A percentile compares a stretch with the other conserved stretches of the same genome.
These are phyloP conservation scores for Erodium trifolium DNA, from an alignment of 441 rosid species.

Conservation along the genomic window DNA sequence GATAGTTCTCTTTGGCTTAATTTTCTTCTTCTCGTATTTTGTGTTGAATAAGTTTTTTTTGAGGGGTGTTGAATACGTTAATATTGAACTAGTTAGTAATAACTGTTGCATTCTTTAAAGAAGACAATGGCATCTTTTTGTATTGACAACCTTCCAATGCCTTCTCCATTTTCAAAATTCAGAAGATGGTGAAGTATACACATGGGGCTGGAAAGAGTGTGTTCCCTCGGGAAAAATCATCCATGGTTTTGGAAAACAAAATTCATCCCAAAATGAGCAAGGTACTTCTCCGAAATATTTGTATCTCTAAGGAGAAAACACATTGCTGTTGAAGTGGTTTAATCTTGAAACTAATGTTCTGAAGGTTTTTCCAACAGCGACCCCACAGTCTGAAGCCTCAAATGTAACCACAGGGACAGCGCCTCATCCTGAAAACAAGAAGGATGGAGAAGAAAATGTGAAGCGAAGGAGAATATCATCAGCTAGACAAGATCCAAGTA, in stretches of 20 bases:
- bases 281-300: constrained; percentile 32
- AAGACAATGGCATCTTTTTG: background rate
- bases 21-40: background rate
- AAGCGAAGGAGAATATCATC: constrained; percentile 65
- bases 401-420: constrained; percentile 43
- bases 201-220: constrained; percentile 99
- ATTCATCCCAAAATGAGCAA: constrained; percentile 49
- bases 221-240: constrained; percentile 73
- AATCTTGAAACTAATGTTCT: constrained; percentile 14
- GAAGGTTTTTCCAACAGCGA: constrained; percentile 32
- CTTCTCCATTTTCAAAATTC: constrained; percentile 16
- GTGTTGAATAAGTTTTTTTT: background rate
- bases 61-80: background rate
- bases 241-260: constrained; percentile 36
- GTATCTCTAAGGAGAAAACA: background rate
- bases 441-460: constrained; percentile 50
- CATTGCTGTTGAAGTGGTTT: constrained; percentile 8
- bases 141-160: background rate
- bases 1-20: background rate
- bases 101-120: background rate
- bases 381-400: constrained; percentile 46
- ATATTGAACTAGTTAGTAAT: background rate
- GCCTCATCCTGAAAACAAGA: constrained; percentile 36
- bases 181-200: constrained; percentile 71
- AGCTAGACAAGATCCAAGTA: constrained; percentile 65